phyloP scores from a whole-genome alignment of 768 basidiomycete species.

The Obba rivulosa region DNA sequence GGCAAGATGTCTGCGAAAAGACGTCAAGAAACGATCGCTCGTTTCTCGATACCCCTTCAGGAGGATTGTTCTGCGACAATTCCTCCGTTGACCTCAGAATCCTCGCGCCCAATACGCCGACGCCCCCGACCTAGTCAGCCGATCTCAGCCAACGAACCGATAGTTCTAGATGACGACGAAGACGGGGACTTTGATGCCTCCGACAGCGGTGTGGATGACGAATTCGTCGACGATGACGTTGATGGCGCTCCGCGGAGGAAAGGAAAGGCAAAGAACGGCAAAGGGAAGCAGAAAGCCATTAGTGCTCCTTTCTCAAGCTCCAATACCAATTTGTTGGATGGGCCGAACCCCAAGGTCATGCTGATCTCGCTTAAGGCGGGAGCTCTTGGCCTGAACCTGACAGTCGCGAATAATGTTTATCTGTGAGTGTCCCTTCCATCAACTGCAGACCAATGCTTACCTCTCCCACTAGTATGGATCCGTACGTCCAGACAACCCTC shows the following conservation, averaged over 20 bases:
- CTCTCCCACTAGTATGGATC: slow-evolving; percentile 58
- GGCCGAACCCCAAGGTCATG: slow-evolving; percentile 68
- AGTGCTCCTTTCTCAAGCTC: slow-evolving; percentile 11
- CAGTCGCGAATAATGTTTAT: slow-evolving; percentile 84
- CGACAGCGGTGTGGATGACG: slow-evolving; percentile 16
- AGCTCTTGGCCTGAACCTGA: slow-evolving; percentile 82
- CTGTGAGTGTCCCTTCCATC: slow-evolving; percentile 41
- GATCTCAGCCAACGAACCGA: neutral
- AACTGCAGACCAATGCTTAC: neutral
- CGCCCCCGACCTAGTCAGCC: slow-evolving; percentile 2
- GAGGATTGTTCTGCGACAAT: slow-evolving; percentile 10
- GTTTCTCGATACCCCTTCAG: slow-evolving; percentile 66
- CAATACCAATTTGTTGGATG: slow-evolving; percentile 4
- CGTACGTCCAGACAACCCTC: slow-evolving; percentile 46
- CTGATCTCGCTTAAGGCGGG: slow-evolving; percentile 81
- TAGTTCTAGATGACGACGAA: slow-evolving; percentile 7
- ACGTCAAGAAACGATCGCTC: slow-evolving; percentile 71
- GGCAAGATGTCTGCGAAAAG: slow-evolving; percentile 79
- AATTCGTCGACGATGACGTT: slow-evolving; percentile 17
- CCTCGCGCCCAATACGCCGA: slow-evolving; percentile 6
- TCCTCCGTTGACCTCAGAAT: neutral
- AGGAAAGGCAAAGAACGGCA: slow-evolving; percentile 23
- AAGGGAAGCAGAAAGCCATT: slow-evolving; percentile 31
- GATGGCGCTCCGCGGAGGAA: slow-evolving; percentile 14
- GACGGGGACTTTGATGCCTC: slow-evolving; percentile 26